Evolutionary conservation across 2,329 filamentous ascomycete genomes (phyloP).

Genomic region (Colletotrichum caudatum): DNA sequence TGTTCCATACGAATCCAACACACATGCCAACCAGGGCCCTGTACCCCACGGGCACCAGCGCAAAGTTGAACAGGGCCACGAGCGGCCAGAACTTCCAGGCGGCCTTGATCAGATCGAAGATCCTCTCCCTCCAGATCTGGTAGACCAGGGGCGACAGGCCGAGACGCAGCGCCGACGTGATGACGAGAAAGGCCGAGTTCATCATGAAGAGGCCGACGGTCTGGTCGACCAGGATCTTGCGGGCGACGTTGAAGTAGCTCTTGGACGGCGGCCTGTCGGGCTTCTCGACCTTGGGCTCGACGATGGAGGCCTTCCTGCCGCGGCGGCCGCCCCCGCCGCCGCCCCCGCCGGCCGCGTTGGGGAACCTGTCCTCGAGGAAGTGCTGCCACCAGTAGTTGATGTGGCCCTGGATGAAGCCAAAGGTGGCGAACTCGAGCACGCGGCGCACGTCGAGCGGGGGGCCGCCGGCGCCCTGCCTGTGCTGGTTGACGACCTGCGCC

Average conservation of each 20-base stretch:
- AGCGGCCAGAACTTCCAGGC: slow-evolving; percentile 55
- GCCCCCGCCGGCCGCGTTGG: slow-evolving; percentile 44
- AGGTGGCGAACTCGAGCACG: slow-evolving; percentile 52
- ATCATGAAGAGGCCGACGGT: slow-evolving; percentile 52
- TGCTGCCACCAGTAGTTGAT: slow-evolving; percentile 53
- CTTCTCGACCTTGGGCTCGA: slow-evolving; percentile 34
- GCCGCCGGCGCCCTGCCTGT: slow-evolving; percentile 16
- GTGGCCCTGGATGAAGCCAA: slow-evolving; percentile 52
- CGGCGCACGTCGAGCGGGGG: slow-evolving; percentile 49
- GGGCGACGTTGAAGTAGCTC: slow-evolving; percentile 51
- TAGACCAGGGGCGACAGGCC: slow-evolving; percentile 45
- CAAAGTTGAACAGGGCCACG: slow-evolving; percentile 52
- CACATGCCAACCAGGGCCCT: slow-evolving; percentile 52
- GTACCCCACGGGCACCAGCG: slow-evolving; percentile 53
- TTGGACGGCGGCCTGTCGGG: slow-evolving; percentile 37
- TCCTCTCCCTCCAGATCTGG: slow-evolving; percentile 46
- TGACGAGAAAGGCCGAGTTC: slow-evolving; percentile 51
- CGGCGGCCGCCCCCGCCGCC: not conserved
- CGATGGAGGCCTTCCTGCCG: slow-evolving; percentile 21
- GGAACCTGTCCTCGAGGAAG: slow-evolving; percentile 51
- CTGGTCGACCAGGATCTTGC: slow-evolving; percentile 53
- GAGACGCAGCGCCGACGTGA: slow-evolving; percentile 52
- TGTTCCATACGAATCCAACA: slow-evolving; percentile 54
- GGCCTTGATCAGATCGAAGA: slow-evolving; percentile 50
- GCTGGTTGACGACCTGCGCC: slow-evolving; percentile 40